phyloP scores from a whole-genome alignment of 306 rosid species.

The Sechiopsis laciniata region DNA sequence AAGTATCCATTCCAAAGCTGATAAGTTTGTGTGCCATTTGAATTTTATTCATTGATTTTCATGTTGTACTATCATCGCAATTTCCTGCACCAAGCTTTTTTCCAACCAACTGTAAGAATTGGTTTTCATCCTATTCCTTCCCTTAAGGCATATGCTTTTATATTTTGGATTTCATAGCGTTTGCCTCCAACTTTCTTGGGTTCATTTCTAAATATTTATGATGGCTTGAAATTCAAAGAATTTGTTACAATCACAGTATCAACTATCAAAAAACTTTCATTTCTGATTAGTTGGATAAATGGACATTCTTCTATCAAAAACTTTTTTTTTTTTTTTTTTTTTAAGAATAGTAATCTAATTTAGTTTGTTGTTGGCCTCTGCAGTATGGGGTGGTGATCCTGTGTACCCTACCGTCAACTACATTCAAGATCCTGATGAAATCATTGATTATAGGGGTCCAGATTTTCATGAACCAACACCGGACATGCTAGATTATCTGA shows the following conservation, averaged over 20 bases:
- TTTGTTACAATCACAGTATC: not conserved
- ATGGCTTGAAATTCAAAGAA: not conserved
- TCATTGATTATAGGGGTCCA: constrained; percentile 80
- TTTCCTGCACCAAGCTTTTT: too few relatives aligned
- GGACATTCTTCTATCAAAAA: not conserved
- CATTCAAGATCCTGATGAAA: constrained; percentile 85
- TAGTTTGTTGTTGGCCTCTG: constrained; percentile 33
- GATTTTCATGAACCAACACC: constrained; percentile 96
- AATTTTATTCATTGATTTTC: constrained; percentile 19
- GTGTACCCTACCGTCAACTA: constrained; percentile 94
- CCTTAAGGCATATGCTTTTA: not conserved
- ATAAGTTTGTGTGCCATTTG: constrained; percentile 25
- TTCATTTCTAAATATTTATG: not conserved
- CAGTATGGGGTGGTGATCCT: constrained; percentile 99
- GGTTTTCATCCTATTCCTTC: not conserved
- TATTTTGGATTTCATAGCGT: not conserved
- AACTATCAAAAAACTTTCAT: not conserved
- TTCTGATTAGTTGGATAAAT: not conserved
- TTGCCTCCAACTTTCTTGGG: not conserved
- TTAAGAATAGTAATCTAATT: not conserved
- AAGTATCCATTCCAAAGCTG: constrained; percentile 54
- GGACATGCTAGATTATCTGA: constrained; percentile 59
- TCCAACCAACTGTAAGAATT: not conserved
- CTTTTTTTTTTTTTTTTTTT: not conserved
- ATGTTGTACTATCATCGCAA: constrained; percentile 1